phyloP scores from a whole-genome alignment of 23 red algal species.

The Agarophyton chilense region DNA sequence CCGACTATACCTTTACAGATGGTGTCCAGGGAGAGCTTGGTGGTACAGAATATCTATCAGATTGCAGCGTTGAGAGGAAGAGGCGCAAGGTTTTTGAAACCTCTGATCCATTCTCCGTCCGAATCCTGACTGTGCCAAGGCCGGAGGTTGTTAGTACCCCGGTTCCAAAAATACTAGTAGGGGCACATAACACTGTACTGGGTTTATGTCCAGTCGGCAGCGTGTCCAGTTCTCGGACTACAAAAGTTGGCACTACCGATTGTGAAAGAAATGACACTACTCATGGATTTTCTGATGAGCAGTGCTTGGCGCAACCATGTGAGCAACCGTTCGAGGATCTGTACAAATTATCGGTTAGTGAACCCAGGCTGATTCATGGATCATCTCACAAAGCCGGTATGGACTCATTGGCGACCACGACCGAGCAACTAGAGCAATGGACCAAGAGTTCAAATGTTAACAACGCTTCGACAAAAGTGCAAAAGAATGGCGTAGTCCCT shows the following conservation, averaged over 20 bases:
- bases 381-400: background rate
- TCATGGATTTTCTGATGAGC: background rate
- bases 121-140: background rate
- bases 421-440: background rate
- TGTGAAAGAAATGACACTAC: background rate
- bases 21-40: background rate
- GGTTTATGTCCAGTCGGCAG: background rate
- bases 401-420: background rate
- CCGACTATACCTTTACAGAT: background rate
- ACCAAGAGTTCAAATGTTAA: background rate
- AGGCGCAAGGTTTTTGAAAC: background rate
- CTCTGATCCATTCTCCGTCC: background rate
- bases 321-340: background rate
- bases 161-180: background rate
- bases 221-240: background rate
- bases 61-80: constrained; percentile 3
- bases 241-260: too few relatives aligned
- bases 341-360: background rate
- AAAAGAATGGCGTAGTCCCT: background rate
- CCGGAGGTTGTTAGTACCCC: background rate
- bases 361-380: background rate
- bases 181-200: background rate
- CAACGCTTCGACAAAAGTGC: background rate
- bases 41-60: background rate
- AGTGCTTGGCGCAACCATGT: background rate